Base-by-base conservation (phyloP, 306 rosid species). In the Hippophae gyantsensis region DNA sequence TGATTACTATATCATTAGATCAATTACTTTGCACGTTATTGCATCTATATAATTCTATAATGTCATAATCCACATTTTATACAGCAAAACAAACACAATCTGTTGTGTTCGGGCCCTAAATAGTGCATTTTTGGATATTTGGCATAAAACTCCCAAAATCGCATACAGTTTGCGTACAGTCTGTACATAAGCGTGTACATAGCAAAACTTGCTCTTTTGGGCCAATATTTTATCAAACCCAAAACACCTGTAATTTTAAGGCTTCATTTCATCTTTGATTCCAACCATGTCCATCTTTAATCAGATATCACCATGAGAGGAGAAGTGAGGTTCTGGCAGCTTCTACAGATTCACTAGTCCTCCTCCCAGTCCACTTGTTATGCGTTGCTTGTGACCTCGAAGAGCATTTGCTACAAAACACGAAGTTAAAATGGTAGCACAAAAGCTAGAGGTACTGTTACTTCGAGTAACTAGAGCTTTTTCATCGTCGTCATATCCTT, bases 241-340 rank as follows among this genome's bases (percentile, higher is more conserved):
- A 32, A 32, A 32, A 32, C 38, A 32, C 38, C 5, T 32, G 38
- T 32, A 0, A 18, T 18, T 18, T 18, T 18, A 18, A 18, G 23
- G 23, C 23, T 18, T 18, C 23, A 18, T 18, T 18, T 18, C 23
- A 18, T 18, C 23, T 18, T 18, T 18, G 38, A 32, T 32, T 32
- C 38, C 38, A 2, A 32, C 38, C 38, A 32, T 32, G 3, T 32
- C 38, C 5, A 32, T 32, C 0, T 32, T 4, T 3, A 13, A 12
- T 49, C 26, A 49, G 25, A 61, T 55, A 13, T 52, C 50, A 49
- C 64, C 71, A 44, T 47, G 68, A 54, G 57, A 60, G 38, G 92
- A 68, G 72, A 83, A 87, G 69, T 87, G 92, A 43, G 98, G 98
- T 63, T 92, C 95, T 0, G 86, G 27, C 10, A 96, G 98, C 82